Evolutionary conservation across 129 eudicot genomes (phyloP).

Genomic region (Lactuca saligna): DNA sequence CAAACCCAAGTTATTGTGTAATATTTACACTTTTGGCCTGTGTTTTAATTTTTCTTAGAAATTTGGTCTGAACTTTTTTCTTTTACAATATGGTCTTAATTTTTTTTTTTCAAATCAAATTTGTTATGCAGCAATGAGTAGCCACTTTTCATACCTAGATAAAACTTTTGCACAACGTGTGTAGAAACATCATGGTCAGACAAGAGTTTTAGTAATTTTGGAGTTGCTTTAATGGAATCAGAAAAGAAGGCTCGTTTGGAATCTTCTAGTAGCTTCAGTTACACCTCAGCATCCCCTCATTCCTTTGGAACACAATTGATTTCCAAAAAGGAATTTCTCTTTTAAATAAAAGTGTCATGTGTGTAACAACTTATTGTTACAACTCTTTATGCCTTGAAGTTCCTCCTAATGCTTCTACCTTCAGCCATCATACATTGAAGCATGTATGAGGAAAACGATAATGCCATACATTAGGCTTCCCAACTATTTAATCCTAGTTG

Average conservation of each 20-base stretch:
- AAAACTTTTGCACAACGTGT: slow-evolving; percentile 68
- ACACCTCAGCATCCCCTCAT: slow-evolving; percentile 81
- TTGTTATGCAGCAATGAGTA: slow-evolving; percentile 65
- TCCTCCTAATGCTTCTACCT: slow-evolving; percentile 81
- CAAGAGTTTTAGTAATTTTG: slow-evolving; percentile 88
- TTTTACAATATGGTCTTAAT: no score
- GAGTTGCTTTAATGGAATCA: slow-evolving; percentile 84
- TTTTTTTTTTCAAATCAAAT: not conserved
- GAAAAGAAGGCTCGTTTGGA: slow-evolving; percentile 76
- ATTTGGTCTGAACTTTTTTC: no score
- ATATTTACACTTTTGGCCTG: no score
- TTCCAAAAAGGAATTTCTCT: slow-evolving; percentile 97
- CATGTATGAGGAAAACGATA: no score
- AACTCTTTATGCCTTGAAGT: slow-evolving; percentile 78
- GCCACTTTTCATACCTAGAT: slow-evolving; percentile 89
- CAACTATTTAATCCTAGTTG: no score
- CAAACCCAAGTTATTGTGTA: no score
- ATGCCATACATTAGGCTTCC: no score
- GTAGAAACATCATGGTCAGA: slow-evolving; percentile 93
- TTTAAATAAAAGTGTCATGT: slow-evolving; percentile 96
- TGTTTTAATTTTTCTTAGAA: no score
- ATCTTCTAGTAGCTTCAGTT: slow-evolving; percentile 72
- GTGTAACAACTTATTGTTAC: slow-evolving; percentile 88
- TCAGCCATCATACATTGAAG: not conserved
- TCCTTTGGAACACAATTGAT: slow-evolving; percentile 77